Evolutionary conservation across 345 rosid species (phyloP).

Genomic region (Erucastrum elatum): DNA sequence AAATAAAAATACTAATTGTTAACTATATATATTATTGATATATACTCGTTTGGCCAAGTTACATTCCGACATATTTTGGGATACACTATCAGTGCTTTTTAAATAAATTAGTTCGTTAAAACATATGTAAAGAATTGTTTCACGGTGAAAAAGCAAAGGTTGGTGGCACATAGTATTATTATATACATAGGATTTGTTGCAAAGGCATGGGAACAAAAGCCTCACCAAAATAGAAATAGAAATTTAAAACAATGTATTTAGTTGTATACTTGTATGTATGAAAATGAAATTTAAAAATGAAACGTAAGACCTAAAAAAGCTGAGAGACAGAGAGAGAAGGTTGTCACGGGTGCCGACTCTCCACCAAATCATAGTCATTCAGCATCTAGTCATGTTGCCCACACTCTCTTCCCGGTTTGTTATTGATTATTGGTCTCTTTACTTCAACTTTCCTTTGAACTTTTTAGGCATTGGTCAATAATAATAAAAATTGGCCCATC

Average conservation of each 20-base stretch:
- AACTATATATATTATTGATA: not conserved
- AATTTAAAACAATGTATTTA: not conserved
- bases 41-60: not conserved
- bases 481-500: constrained; percentile 10
- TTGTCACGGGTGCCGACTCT: constrained; percentile 34
- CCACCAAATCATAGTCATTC: constrained; percentile 19
- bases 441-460: not conserved
- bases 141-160: not conserved
- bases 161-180: not conserved
- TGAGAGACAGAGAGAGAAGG: constrained; percentile 27
- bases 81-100: not conserved
- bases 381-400: constrained; percentile 36
- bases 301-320: constrained; percentile 29
- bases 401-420: constrained; percentile 18
- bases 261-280: too few relatives aligned
- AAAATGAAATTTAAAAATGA: too few relatives aligned
- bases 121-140: not conserved
- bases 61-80: not conserved
- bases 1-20: not conserved
- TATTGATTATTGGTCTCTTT: not conserved
- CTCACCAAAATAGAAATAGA: constrained; percentile 2
- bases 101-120: not conserved
- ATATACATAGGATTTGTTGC: not conserved
- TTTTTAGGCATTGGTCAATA: constrained; percentile 10
- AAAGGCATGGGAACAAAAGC: constrained; percentile 16